Conservation (phyloP, 2,329 filamentous ascomycete genomes). For the Sporothrix sp. region DNA sequence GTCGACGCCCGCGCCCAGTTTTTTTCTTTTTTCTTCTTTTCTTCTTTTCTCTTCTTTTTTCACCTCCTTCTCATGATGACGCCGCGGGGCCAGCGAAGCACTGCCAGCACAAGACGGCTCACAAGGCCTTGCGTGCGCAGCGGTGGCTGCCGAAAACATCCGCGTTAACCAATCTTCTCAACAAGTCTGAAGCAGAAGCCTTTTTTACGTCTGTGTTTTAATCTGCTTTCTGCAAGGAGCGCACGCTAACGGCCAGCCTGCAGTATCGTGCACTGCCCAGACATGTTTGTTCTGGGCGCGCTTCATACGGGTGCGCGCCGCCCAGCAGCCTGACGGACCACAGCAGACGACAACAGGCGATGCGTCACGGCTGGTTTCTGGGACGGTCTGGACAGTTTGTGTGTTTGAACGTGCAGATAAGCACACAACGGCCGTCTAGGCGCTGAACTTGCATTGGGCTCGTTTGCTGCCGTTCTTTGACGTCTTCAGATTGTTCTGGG, state of each 20-base stretch:
- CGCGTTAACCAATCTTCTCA: conserved; percentile 33
- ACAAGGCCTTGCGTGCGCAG: background rate
- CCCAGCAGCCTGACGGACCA: no score
- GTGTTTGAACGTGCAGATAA: background rate
- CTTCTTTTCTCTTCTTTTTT: conserved; percentile 2
- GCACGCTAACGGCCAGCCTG: background rate
- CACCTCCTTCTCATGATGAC: conserved; percentile 24
- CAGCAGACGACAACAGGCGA: no score
- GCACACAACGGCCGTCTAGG: background rate
- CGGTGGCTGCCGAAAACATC: conserved; percentile 41
- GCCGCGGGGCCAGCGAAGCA: conserved; percentile 31
- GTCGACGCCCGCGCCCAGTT: no score
- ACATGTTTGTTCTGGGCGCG: no score
- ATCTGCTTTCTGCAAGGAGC: background rate
- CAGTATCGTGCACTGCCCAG: no score
- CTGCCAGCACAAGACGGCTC: background rate
- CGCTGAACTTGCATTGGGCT: conserved; percentile 2
- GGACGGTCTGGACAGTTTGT: no score
- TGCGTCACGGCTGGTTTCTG: no score
- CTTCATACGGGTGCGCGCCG: no score
- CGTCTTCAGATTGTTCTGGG: no score
- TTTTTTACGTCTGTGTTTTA: conserved; percentile 15
- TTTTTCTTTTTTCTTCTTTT: background rate
- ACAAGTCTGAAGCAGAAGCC: conserved; percentile 8
- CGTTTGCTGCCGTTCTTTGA: conserved; percentile 1